Evolutionary conservation across 2,329 filamentous ascomycete species (phyloP), one percentile per base, ranked within the genome.

Genomic region (Fusarium sp.): DNA sequence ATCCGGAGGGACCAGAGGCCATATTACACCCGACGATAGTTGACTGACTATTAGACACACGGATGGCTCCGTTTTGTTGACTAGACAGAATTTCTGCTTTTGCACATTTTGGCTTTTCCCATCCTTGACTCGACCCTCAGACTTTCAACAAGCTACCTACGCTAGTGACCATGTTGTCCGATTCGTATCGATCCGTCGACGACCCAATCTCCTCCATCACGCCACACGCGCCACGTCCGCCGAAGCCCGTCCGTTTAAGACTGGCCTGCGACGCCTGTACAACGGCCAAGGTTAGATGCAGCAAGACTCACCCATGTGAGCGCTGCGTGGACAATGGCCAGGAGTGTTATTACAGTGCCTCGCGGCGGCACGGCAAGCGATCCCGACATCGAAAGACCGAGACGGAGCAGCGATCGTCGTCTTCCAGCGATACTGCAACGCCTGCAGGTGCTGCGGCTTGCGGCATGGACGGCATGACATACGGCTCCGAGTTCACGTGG

Each of bases 261-360:
- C 66, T 69, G 48, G 66, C 66, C 37, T 69, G 66, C 43, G 66
- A 69, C 39, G 52, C 66, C 40, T 69, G 66, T 62, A 69, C 66
- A 15, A 66, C 66, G 15, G 66, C 66, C 43, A 69, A 69, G n/a
- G 66, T 69, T 6, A 60, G 66, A 13, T 69, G 66, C 40, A 69
- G 66, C 39, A 67, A 64, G 40, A 69, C 66, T 63, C 62, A 67
- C 9, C 66, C 66, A 6, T 69, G 66, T 12, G 66, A 69, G 12
- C 66, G 66, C 34, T 69, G 66, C 15, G 53, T 67, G 31, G 66
- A 69, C 4, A 69, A 48, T 39, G 66, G 66, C 0, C 62, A 52
- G 18, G 66, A 69, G 30, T 69, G 66, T 40, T 59, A 18, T 34
- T 69, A 69, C 28, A 69, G 66, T 3, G 66, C 43, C 44, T 69